These are phyloP conservation scores for Euphorbia tirucalli DNA, from an alignment of 345 rosid species.

Conservation along the genomic window DNA sequence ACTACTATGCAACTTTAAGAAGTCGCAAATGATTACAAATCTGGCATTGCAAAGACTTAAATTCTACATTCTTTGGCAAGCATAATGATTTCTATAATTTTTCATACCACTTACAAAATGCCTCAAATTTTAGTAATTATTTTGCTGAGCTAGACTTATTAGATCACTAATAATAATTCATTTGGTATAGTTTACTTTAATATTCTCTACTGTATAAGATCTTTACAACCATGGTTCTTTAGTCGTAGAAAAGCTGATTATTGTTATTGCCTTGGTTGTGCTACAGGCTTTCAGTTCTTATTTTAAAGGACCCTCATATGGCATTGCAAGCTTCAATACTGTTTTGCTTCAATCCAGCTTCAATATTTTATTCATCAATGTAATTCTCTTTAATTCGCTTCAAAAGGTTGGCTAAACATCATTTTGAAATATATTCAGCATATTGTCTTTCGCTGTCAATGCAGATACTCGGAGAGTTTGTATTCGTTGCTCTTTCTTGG, in stretches of 20 bases:
- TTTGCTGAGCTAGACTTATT: neutral
- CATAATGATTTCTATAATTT: neutral
- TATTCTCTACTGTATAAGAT: neutral
- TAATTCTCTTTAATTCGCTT: slow-evolving; percentile 28
- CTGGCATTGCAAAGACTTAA: neutral
- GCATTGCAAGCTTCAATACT: slow-evolving; percentile 66
- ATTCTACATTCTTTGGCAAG: neutral
- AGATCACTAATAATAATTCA: neutral
- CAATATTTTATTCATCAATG: slow-evolving; percentile 85
- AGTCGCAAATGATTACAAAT: neutral
- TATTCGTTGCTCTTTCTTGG: slow-evolving; percentile 76
- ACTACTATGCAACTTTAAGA: neutral
- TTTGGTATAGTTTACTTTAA: neutral
- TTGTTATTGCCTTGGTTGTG: slow-evolving; percentile 20
- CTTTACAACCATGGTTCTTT: neutral
- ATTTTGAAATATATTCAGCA: slow-evolving; percentile 2
- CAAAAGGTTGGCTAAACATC: neutral
- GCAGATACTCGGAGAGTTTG: slow-evolving; percentile 86
- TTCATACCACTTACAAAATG: neutral
- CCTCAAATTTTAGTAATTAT: neutral
- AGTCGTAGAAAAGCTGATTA: slow-evolving; percentile 17
- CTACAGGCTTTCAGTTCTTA: slow-evolving; percentile 66
- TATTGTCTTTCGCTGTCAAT: slow-evolving; percentile 17
- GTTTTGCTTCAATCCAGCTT: slow-evolving; percentile 92
- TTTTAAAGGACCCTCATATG: slow-evolving; percentile 65